phyloP scores from a whole-genome alignment of 371 early-diverging fungal species.

The Dinochytrium kinnereticum region DNA sequence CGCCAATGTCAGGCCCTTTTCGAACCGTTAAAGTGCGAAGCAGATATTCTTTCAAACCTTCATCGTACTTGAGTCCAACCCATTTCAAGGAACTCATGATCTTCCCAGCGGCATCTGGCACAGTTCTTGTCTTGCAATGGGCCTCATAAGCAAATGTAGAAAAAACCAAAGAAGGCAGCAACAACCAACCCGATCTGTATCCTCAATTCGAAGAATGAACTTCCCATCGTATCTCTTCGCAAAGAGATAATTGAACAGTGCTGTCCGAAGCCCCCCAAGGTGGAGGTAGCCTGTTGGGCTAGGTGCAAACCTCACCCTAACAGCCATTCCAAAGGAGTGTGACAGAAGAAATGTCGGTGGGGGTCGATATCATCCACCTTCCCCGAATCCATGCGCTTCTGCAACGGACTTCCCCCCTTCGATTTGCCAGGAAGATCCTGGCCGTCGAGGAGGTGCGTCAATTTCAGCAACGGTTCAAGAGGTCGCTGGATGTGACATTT shows the following conservation, averaged over 20 bases:
- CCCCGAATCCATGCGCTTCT: conserved; percentile 41
- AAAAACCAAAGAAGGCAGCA: not conserved
- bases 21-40: conserved; percentile 7
- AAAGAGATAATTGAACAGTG: conserved; percentile 88
- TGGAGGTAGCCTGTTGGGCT: conserved; percentile 94
- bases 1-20: conserved; percentile 66
- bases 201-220: conserved; percentile 91
- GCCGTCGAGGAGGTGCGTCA: conserved; percentile 1
- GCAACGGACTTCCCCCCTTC: conserved; percentile 22
- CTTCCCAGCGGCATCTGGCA: conserved; percentile 77
- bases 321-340: not conserved
- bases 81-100: conserved; percentile 72
- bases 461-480: conserved; percentile 7
- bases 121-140: conserved; percentile 73
- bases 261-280: conserved; percentile 92
- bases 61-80: conserved; percentile 82
- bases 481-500: not conserved
- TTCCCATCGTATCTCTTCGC: conserved; percentile 75
- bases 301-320: conserved; percentile 87
- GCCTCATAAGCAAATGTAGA: not conserved
- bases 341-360: conserved; percentile 21
- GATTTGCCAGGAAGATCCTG: conserved; percentile 37
- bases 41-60: conserved; percentile 54
- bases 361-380: conserved; percentile 42
- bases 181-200: conserved; percentile 81